Conservation (phyloP, 768 basidiomycete species). For the Ephemerocybe angulata region DNA sequence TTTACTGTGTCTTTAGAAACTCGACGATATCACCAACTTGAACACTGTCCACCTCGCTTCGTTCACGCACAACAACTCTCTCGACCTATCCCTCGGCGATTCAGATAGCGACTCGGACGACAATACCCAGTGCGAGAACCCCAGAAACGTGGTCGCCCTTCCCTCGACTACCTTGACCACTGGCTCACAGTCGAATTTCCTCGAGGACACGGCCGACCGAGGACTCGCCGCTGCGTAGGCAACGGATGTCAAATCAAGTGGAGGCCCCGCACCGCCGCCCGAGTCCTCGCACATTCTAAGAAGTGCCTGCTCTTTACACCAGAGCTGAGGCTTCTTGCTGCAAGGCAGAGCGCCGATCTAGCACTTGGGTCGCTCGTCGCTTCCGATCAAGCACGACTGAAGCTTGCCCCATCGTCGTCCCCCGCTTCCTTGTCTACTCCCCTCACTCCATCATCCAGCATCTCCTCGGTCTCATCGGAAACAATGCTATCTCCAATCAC, state of each 20-base stretch:
- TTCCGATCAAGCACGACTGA: background rate
- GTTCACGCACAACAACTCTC: background rate
- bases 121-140: background rate
- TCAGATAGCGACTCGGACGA: background rate
- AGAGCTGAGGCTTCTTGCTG: slow-evolving; percentile 7
- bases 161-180: slow-evolving; percentile 6
- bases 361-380: slow-evolving; percentile 15
- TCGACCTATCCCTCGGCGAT: background rate
- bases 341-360: slow-evolving; percentile 7
- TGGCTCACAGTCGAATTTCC: slow-evolving; percentile 7
- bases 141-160: slow-evolving; percentile 1
- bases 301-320: slow-evolving; percentile 9
- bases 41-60: background rate
- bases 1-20: background rate
- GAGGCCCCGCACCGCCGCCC: slow-evolving; percentile 1
- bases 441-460: background rate
- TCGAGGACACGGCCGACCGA: background rate
- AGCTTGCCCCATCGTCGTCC: no score
- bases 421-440: background rate
- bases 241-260: slow-evolving; percentile 1
- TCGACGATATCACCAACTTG: background rate
- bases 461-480: background rate
- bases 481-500: background rate
- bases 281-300: slow-evolving; percentile 14
- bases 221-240: slow-evolving; percentile 1